These are phyloP conservation scores for Sistotremastrum niveocremeum DNA, from an alignment of 768 basidiomycete genomes.

Conservation along the genomic window DNA sequence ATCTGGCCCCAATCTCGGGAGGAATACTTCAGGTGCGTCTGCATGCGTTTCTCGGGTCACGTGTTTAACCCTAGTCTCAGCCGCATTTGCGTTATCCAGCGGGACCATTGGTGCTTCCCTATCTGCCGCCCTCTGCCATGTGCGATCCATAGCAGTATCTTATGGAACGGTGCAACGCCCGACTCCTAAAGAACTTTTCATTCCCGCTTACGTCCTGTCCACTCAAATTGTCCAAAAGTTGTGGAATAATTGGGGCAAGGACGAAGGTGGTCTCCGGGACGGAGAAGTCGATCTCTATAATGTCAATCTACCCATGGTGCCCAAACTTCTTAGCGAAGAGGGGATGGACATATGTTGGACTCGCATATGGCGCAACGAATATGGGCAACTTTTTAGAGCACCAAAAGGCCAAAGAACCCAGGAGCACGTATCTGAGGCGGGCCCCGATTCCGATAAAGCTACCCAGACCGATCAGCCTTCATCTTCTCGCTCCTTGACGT, in stretches of 20 bases:
- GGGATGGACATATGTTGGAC: conserved; percentile 70
- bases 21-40: conserved; percentile 63
- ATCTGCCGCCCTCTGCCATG: conserved; percentile 56
- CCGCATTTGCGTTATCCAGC: conserved; percentile 80
- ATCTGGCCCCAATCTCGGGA: conserved; percentile 76
- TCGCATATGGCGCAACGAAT: conserved; percentile 72
- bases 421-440: conserved; percentile 22
- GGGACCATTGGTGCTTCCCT: conserved; percentile 90
- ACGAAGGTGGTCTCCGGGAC: conserved; percentile 39
- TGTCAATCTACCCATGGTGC: conserved; percentile 78
- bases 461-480: conserved; percentile 2
- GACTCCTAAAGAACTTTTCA: conserved; percentile 40
- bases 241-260: conserved; percentile 77
- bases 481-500: conserved; percentile 28
- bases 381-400: conserved; percentile 65
- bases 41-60: neutral
- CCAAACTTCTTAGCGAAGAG: conserved; percentile 41
- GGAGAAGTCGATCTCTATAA: conserved; percentile 73
- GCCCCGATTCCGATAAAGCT: conserved; percentile 27
- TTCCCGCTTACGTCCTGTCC: conserved; percentile 63
- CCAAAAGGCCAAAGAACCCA: conserved; percentile 16
- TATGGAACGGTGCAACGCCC: conserved; percentile 72
- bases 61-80: conserved; percentile 19
- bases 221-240: conserved; percentile 56
- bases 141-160: conserved; percentile 74